Conservation (phyloP, 768 basidiomycete genomes). For the Russula vinacea region DNA sequence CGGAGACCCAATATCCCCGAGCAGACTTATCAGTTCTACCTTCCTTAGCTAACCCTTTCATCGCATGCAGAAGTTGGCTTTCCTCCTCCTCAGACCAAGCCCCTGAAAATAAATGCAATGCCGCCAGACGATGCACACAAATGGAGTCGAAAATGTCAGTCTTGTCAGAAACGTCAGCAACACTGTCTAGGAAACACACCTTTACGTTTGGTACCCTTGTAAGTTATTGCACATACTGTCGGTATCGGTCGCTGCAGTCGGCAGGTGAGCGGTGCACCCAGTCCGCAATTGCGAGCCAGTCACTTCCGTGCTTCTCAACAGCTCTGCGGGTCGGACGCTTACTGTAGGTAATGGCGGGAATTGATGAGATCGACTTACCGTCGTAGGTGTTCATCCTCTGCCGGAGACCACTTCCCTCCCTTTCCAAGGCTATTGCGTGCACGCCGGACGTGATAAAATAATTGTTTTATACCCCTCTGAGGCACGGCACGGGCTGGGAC, state of each 20-base stretch:
- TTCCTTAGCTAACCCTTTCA: background rate
- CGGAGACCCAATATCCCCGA: background rate
- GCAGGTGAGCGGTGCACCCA: background rate
- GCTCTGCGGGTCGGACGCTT: background rate
- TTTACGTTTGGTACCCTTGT: background rate
- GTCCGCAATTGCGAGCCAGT: background rate
- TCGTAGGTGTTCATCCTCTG: background rate
- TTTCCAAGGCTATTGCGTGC: background rate
- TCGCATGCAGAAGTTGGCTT: background rate
- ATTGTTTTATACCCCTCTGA: background rate
- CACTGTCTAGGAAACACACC: background rate
- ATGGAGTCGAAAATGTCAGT: background rate
- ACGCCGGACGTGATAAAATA: background rate
- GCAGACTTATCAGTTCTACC: background rate
- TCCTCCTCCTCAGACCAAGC: background rate
- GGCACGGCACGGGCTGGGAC: background rate
- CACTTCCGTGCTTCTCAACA: background rate
- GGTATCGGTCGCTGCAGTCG: constrained; percentile 1
- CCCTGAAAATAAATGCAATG: background rate
- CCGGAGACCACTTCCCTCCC: background rate
- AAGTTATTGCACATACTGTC: background rate
- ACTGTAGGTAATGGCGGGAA: background rate
- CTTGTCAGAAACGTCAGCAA: background rate
- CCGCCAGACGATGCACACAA: no score
- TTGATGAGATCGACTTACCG: background rate